Evolutionary conservation across 2,329 filamentous ascomycete genomes (phyloP).

Genomic region (Fusarium sp.): DNA sequence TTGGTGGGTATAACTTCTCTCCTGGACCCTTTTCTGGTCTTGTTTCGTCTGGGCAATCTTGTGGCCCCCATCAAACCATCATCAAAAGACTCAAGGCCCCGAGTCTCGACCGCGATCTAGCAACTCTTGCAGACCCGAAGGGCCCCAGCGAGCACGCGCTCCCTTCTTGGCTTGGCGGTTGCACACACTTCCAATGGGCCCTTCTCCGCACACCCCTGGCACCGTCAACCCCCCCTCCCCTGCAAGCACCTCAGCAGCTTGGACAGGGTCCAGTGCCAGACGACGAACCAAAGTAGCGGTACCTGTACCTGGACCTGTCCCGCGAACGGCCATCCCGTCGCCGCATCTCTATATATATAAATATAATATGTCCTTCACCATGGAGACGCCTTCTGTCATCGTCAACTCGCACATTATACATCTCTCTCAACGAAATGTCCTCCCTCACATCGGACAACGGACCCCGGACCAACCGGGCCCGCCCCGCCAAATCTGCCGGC

Average conservation of each 20-base stretch:
- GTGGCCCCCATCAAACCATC: slow-evolving; percentile 22
- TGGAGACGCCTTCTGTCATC: slow-evolving; percentile 22
- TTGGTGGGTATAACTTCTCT: neutral
- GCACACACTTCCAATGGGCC: neutral
- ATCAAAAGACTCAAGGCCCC: slow-evolving; percentile 19
- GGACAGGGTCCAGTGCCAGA: slow-evolving; percentile 22
- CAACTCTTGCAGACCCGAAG: slow-evolving; percentile 33
- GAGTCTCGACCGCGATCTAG: slow-evolving; percentile 36
- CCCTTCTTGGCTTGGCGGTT: slow-evolving; percentile 19
- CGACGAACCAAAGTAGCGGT: slow-evolving; percentile 39
- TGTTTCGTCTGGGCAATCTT: neutral
- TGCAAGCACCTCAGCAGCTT: slow-evolving; percentile 35
- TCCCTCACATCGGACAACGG: slow-evolving; percentile 40
- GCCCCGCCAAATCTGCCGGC: slow-evolving; percentile 44
- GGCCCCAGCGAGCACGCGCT: slow-evolving; percentile 31
- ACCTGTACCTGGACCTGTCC: slow-evolving; percentile 33
- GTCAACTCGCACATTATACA: slow-evolving; percentile 30
- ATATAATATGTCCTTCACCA: slow-evolving; percentile 41
- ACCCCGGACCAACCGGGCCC: slow-evolving; percentile 36
- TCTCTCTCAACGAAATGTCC: slow-evolving; percentile 38
- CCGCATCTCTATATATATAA: slow-evolving; percentile 34
- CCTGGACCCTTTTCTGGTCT: neutral
- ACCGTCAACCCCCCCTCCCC: slow-evolving; percentile 25
- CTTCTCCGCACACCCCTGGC: slow-evolving; percentile 22
- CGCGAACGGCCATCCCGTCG: slow-evolving; percentile 24